A percentile compares a stretch with the other conserved stretches of the same genome.
Conservation (phyloP, 2,329 filamentous ascomycete genomes). For the Calonectria pauciramosa region DNA sequence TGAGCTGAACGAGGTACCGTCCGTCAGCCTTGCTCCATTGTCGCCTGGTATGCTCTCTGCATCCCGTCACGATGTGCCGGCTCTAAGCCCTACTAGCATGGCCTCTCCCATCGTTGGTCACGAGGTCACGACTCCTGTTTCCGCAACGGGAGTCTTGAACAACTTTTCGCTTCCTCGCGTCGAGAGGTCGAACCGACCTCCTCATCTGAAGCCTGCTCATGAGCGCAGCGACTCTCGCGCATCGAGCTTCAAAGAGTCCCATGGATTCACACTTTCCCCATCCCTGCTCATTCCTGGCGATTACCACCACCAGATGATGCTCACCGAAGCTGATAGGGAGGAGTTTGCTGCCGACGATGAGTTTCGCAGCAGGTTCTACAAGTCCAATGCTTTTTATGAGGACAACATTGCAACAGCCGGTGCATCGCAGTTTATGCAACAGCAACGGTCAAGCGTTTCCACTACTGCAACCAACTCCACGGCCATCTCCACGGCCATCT, state of each 20-base stretch:
- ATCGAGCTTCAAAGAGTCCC: conserved; percentile 70
- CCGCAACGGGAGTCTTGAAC: conserved; percentile 54
- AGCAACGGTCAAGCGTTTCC: conserved; percentile 67
- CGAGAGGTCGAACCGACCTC: conserved; percentile 50
- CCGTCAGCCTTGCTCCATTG: conserved; percentile 32
- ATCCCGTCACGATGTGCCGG: conserved; percentile 58
- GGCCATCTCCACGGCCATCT: conserved; percentile 65
- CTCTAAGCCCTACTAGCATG: conserved; percentile 65
- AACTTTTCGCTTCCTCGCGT: conserved; percentile 67
- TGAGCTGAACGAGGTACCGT: conserved; percentile 39
- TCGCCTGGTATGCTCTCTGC: conserved; percentile 48
- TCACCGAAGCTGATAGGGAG: conserved; percentile 45
- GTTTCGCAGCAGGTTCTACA: conserved; percentile 36
- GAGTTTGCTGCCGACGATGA: conserved; percentile 52
- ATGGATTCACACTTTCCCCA: conserved; percentile 72
- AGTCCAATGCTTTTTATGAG: conserved; percentile 36
- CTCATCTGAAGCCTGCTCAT: conserved; percentile 48
- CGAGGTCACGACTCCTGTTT: conserved; percentile 60
- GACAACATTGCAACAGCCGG: conserved; percentile 33
- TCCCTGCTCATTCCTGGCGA: conserved; percentile 74
- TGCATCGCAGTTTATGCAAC: conserved; percentile 41
- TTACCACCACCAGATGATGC: conserved; percentile 67
- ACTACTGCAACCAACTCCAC: conserved; percentile 66
- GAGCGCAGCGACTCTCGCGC: conserved; percentile 60
- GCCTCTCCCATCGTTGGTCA: conserved; percentile 55